Evolutionary conservation across 805 yeast species (phyloP).

Genomic region (Candida odintsovae): DNA sequence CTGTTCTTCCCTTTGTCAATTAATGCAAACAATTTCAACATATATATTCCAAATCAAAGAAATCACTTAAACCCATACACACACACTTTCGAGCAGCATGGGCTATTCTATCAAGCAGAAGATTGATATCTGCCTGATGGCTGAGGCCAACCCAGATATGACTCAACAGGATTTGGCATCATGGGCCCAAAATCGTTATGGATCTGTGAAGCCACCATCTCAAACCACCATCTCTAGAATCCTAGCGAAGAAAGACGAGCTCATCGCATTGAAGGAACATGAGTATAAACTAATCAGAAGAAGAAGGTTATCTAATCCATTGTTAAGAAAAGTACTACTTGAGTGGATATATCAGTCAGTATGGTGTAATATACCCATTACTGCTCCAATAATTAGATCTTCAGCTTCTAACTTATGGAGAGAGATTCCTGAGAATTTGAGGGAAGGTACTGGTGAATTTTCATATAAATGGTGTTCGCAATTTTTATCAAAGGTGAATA

Average conservation of each 20-base stretch:
- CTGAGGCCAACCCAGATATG: slow-evolving; percentile 64
- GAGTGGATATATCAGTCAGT: slow-evolving; percentile 66
- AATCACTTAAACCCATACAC: neutral
- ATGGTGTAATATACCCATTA: slow-evolving; percentile 62
- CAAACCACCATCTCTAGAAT: slow-evolving; percentile 64
- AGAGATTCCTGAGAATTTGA: slow-evolving; percentile 43
- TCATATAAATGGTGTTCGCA: slow-evolving; percentile 54
- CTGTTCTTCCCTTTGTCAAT: neutral
- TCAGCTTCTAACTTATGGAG: slow-evolving; percentile 64
- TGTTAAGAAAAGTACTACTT: slow-evolving; percentile 52
- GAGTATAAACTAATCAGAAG: slow-evolving; percentile 47
- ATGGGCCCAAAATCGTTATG: slow-evolving; percentile 57
- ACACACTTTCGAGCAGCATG: slow-evolving; percentile 29
- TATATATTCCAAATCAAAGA: too few species aligned
- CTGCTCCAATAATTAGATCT: slow-evolving; percentile 57
- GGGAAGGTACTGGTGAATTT: slow-evolving; percentile 63
- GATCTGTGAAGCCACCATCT: slow-evolving; percentile 48
- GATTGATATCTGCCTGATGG: slow-evolving; percentile 61
- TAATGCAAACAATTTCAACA: neutral
- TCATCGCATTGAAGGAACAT: slow-evolving; percentile 43
- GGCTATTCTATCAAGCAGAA: slow-evolving; percentile 57
- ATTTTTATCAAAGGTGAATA: slow-evolving; percentile 40
- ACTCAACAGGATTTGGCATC: slow-evolving; percentile 58
- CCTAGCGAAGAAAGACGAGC: slow-evolving; percentile 48
- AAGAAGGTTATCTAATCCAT: slow-evolving; percentile 41